Evolutionary conservation across 2,329 filamentous ascomycete genomes (phyloP), one percentile per base, ranked within the genome.

Genomic region (Epichloe sylvatica): DNA sequence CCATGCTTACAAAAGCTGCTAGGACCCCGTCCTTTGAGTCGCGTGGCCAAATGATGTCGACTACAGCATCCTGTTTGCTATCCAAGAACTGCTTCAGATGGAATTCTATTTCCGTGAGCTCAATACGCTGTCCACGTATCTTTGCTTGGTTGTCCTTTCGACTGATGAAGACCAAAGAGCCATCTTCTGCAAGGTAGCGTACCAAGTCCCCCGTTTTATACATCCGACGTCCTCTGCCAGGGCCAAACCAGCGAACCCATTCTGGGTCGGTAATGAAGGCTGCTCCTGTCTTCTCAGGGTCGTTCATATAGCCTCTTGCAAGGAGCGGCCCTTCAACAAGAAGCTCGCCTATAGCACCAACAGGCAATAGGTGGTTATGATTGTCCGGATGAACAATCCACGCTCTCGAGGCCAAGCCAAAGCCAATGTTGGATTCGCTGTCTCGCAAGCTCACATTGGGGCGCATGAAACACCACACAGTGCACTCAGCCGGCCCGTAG

Each of bases 121-220:
- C 60, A 15, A 62, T 47, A 8, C 59, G 56, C 37, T 60, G 55
- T 17, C 60, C 60, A 4, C 56, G 49, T 11, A 62, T 52, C 51
- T 61, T 61, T 42, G 57, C 49, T 17, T 61, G 59, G 1, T 49
- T 42, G 19, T 61, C 59, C 21, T 57, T 51, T 8, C 59, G 57
- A 0, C 58, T 57, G 13, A 60, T 51, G 45, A 58, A 61, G 44
- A 59, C 56, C 2, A 61, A 54, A 0, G 54, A 52, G 2, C 55
- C 52, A 35, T 59, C 54, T 3, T 59, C 53, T 2, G 49, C 47
- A 3, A 54, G 19, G 17, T 48, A 51, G 0, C 57, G 54, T 3
- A 54, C 59, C 2, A 51, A 47, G 13, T 61, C 59, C 0, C 59
- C 59, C 0, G 59, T 61, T 0, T 56, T 49, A 17, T 61, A 61